Evolutionary conservation across 352 stramenopile genomes (phyloP).

Genomic region (Globisporangium polare): DNA sequence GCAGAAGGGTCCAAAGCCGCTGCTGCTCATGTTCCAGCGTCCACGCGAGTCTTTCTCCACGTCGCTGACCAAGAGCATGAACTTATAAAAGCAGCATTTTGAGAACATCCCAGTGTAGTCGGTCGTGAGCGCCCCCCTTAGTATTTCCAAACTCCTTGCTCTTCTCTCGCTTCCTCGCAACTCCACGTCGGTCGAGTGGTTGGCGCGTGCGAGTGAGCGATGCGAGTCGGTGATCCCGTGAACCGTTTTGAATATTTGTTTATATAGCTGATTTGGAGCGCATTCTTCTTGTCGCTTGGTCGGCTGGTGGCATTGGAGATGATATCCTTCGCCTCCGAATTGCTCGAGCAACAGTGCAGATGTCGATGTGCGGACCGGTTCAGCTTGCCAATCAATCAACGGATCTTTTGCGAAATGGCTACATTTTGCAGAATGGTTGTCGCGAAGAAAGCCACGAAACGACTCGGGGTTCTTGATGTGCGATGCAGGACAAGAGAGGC

Average conservation of each 20-base stretch:
- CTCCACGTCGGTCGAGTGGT: background rate
- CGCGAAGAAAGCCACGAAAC: background rate
- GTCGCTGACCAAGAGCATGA: conserved; percentile 29
- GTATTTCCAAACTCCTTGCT: conserved; percentile 4
- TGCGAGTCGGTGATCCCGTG: conserved; percentile 7
- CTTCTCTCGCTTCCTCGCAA: background rate
- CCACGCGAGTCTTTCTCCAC: conserved; percentile 33
- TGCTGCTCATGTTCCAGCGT: conserved; percentile 86
- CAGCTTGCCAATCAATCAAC: too few species aligned
- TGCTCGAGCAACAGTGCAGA: too few species aligned
- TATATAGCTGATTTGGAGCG: conserved; percentile 26
- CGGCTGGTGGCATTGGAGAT: background rate
- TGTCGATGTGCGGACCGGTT: too few species aligned
- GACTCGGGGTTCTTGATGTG: background rate
- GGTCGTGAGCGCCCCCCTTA: background rate
- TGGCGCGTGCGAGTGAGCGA: background rate
- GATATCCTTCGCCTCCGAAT: background rate
- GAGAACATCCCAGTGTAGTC: conserved; percentile 3
- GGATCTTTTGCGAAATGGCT: background rate
- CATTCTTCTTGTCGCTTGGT: background rate
- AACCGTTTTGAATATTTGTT: conserved; percentile 52
- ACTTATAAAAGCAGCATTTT: conserved; percentile 11
- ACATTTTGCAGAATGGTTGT: background rate
- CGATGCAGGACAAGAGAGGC: background rate
- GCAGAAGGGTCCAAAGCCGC: conserved; percentile 81